phyloP scores from a whole-genome alignment of 768 basidiomycete genomes.

The Trametes meyenii region DNA sequence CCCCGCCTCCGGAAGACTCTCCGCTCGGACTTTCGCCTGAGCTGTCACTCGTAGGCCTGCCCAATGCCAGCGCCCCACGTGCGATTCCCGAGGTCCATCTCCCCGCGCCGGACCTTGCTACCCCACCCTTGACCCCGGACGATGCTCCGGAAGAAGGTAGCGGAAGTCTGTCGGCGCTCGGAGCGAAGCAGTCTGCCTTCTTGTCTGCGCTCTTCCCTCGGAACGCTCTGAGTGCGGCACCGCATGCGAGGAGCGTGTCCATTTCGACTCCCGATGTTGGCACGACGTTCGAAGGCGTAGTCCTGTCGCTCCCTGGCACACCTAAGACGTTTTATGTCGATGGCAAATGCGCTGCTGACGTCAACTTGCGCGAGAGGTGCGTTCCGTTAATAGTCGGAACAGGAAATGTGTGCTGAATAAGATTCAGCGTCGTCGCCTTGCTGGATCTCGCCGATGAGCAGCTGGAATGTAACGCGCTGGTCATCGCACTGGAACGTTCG shows the following conservation, averaged over 20 bases:
- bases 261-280: constrained; percentile 73
- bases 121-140: constrained; percentile 83
- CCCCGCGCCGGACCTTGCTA: constrained; percentile 47
- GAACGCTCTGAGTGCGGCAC: constrained; percentile 65
- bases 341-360: constrained; percentile 77
- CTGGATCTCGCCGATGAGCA: constrained; percentile 88
- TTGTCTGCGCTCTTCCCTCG: constrained; percentile 79
- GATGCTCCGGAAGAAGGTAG: constrained; percentile 53
- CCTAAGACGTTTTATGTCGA: constrained; percentile 83
- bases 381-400: constrained; percentile 22
- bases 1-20: constrained; percentile 32
- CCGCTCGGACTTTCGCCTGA: constrained; percentile 14
- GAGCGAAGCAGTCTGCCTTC: constrained; percentile 55
- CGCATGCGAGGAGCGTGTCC: constrained; percentile 74
- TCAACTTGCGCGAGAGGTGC: constrained; percentile 84
- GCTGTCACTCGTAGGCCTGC: constrained; percentile 20
- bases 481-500: constrained; percentile 78
- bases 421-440: constrained; percentile 74
- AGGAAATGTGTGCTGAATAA: constrained; percentile 13
- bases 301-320: constrained; percentile 71
- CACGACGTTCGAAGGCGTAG: constrained; percentile 73
- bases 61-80: constrained; percentile 28
- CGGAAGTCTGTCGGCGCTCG: constrained; percentile 43
- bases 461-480: constrained; percentile 73
- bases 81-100: constrained; percentile 29